Evolutionary conservation across 441 rosid species (phyloP).

Genomic region (Rhodomyrtus psidioides): DNA sequence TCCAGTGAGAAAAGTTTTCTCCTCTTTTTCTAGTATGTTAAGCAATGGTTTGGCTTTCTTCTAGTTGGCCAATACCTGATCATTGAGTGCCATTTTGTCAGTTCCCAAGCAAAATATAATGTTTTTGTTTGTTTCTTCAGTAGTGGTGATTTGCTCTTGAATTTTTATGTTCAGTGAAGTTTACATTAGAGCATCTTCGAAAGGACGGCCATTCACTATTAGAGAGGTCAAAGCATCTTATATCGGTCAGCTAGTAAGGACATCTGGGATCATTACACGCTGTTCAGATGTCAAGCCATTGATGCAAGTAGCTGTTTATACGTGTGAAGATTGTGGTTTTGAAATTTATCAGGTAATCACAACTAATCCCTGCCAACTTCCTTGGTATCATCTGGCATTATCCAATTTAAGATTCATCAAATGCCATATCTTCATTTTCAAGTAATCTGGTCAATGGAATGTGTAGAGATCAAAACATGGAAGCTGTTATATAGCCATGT

Average conservation of each 20-base stretch:
- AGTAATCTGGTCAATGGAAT: neutral
- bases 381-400: neutral
- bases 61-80: neutral
- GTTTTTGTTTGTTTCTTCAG: neutral
- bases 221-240: constrained; percentile 96
- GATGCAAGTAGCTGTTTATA: constrained; percentile 97
- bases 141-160: neutral
- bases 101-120: neutral
- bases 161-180: constrained; percentile 64
- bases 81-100: neutral
- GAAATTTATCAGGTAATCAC: constrained; percentile 91
- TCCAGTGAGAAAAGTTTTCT: neutral
- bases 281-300: constrained; percentile 99
- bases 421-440: neutral
- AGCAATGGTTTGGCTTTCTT: neutral
- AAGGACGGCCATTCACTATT: constrained; percentile 68
- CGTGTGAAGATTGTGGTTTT: constrained; percentile 97
- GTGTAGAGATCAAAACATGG: neutral
- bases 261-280: constrained; percentile 92
- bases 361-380: neutral
- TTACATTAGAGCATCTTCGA: constrained; percentile 75
- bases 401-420: neutral
- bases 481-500: neutral
- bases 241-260: constrained; percentile 90
- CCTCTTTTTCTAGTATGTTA: neutral